Evolutionary conservation across 208 protist genomes (phyloP).

Genomic region (Naegleria lovaniensis): DNA sequence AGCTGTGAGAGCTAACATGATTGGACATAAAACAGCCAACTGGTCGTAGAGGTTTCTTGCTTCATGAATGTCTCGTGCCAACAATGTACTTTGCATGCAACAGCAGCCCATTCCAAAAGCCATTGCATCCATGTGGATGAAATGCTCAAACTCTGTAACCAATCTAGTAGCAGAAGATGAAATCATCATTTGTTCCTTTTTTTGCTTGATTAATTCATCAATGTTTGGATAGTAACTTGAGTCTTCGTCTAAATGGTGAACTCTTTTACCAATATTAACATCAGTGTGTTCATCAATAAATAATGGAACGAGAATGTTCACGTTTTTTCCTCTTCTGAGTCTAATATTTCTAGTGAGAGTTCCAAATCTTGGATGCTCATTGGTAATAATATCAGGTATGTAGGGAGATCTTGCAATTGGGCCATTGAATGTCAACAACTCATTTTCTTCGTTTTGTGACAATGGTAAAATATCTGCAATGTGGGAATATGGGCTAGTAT

Average conservation of each 20-base stretch:
- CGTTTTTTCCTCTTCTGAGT: conserved; percentile 80
- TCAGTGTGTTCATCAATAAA: conserved; percentile 84
- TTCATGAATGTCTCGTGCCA: conserved; percentile 77
- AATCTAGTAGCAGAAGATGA: conserved; percentile 55
- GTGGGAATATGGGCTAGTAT: not conserved
- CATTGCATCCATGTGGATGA: conserved; percentile 99
- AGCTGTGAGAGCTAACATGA: conserved; percentile 92
- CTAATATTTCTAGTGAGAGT: conserved; percentile 93
- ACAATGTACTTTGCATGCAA: conserved; percentile 96
- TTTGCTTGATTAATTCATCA: conserved; percentile 50
- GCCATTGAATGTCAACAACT: conserved; percentile 45
- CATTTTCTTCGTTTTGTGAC: conserved; percentile 54
- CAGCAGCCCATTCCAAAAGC: conserved; percentile 97
- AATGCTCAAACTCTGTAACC: conserved; percentile 70
- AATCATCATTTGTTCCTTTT: conserved; percentile 44
- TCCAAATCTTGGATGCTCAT: conserved; percentile 87
- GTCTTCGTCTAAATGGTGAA: conserved; percentile 58
- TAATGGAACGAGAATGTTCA: conserved; percentile 91
- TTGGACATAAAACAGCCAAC: conserved; percentile 81
- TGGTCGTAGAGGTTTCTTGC: conserved; percentile 94
- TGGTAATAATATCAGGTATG: conserved; percentile 92
- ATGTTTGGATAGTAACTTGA: conserved; percentile 39
- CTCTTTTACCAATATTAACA: conserved; percentile 59
- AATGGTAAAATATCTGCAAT: not conserved
- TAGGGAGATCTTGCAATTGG: conserved; percentile 75